Evolutionary conservation across 371 early-diverging fungal genomes (phyloP).

Genomic region (Haplosporangium sp.): DNA sequence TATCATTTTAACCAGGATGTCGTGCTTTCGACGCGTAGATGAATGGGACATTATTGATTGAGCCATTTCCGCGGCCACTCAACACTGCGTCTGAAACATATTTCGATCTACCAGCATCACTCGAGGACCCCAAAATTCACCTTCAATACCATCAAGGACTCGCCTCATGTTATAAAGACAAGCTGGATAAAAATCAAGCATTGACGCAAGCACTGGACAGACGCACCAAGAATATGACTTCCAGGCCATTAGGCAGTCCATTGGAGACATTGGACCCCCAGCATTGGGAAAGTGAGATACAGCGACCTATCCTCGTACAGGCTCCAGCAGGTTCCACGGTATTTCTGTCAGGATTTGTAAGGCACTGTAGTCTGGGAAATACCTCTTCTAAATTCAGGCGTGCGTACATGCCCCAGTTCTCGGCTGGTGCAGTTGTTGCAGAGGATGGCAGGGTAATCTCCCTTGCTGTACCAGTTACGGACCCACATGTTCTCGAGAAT

Average conservation of each 20-base stretch:
- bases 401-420: conserved; percentile 51
- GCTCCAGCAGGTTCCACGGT: conserved; percentile 40
- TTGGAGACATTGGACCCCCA: not conserved
- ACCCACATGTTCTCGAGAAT: too few relatives aligned
- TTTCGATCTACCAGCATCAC: conserved; percentile 1
- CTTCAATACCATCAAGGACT: conserved; percentile 20
- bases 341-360: conserved; percentile 40
- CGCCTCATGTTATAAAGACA: conserved; percentile 20
- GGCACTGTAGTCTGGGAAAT: conserved; percentile 51
- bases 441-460: conserved; percentile 23
- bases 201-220: conserved; percentile 4
- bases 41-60: conserved; percentile 42
- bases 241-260: not conserved
- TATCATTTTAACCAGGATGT: not conserved
- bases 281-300: conserved; percentile 9
- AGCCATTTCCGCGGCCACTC: conserved; percentile 29
- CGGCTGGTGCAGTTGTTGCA: conserved; percentile 27
- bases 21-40: conserved; percentile 4
- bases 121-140: conserved; percentile 4
- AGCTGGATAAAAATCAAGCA: conserved; percentile 11
- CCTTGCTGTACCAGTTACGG: conserved; percentile 32
- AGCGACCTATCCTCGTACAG: conserved; percentile 29
- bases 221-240: not conserved
- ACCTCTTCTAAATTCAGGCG: conserved; percentile 38
- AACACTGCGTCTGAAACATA: conserved; percentile 1